A percentile compares a stretch with the other conserved stretches of the same genome.
These are phyloP conservation scores for Paspalum notatum DNA, from an alignment of 176 grass and related monocot genomes.

Conservation along the genomic window DNA sequence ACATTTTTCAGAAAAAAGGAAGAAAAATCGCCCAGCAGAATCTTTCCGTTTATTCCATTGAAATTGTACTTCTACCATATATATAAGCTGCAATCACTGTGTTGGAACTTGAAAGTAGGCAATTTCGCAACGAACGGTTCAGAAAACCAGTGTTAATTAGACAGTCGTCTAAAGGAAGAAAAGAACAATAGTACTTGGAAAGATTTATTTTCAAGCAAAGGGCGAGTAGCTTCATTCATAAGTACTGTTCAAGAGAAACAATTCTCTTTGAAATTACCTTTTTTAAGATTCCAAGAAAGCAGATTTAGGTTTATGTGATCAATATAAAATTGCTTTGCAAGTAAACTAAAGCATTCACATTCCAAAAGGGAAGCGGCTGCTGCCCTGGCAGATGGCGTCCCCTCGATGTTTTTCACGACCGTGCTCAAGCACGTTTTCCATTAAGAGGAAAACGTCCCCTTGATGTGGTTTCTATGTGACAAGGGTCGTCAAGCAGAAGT, in stretches of 20 bases:
- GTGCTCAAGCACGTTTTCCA: no score
- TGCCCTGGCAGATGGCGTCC: no score
- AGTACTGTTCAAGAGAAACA: constrained; percentile 12
- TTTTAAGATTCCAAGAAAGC: not conserved
- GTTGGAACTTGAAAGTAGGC: not conserved
- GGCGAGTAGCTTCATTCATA: not conserved
- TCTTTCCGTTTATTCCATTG: no score
- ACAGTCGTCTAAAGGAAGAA: not conserved
- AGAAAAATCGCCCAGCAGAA: no score
- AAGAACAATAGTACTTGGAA: no score
- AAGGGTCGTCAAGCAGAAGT: no score
- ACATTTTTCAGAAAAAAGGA: no score
- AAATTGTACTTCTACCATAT: no score
- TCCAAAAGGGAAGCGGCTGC: not conserved
- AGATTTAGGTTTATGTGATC: not conserved
- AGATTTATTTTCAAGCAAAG: constrained; percentile 38
- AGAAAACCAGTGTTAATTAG: not conserved
- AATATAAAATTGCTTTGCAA: not conserved
- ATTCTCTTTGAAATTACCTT: not conserved
- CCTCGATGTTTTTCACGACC: no score
- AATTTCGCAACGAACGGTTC: not conserved
- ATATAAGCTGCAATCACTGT: no score
- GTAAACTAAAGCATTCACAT: constrained; percentile 2
- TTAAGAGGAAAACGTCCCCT: no score
- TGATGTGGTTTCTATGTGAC: no score